Evolutionary conservation across 2,329 filamentous ascomycete genomes (phyloP).

Genomic region (Trichophyton mentagrophytes): DNA sequence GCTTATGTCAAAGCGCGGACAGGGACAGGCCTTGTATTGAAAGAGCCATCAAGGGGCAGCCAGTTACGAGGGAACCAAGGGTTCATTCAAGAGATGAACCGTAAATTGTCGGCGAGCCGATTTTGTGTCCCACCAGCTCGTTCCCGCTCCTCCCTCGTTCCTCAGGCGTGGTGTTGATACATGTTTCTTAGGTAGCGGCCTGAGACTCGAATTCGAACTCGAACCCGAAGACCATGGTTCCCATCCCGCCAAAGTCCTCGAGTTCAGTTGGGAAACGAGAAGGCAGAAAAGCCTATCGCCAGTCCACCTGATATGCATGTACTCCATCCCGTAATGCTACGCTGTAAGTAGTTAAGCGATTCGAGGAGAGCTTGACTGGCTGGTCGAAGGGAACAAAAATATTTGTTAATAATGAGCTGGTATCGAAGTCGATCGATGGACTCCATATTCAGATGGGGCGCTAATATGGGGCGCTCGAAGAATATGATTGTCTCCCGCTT

Average conservation of each 20-base stretch:
- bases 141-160: not conserved
- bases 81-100: conserved; percentile 1
- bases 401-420: not conserved
- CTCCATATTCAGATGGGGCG: not conserved
- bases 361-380: not conserved
- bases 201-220: not conserved
- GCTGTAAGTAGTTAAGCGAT: not conserved
- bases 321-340: not conserved
- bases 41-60: not conserved
- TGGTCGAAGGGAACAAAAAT: not conserved
- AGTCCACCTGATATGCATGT: not conserved
- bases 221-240: not conserved
- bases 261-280: not conserved
- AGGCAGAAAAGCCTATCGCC: not conserved
- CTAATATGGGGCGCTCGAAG: not conserved
- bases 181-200: not conserved
- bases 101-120: conserved; percentile 5
- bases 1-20: conserved; percentile 1
- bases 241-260: not conserved
- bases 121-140: conserved; percentile 2
- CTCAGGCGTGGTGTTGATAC: not conserved
- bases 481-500: not conserved
- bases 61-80: conserved; percentile 1
- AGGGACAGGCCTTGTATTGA: not conserved
- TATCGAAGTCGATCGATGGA: not conserved